These are phyloP conservation scores for Ustilago sp. DNA, from an alignment of 1,284 basidiomycete genomes.

Conservation along the genomic window DNA sequence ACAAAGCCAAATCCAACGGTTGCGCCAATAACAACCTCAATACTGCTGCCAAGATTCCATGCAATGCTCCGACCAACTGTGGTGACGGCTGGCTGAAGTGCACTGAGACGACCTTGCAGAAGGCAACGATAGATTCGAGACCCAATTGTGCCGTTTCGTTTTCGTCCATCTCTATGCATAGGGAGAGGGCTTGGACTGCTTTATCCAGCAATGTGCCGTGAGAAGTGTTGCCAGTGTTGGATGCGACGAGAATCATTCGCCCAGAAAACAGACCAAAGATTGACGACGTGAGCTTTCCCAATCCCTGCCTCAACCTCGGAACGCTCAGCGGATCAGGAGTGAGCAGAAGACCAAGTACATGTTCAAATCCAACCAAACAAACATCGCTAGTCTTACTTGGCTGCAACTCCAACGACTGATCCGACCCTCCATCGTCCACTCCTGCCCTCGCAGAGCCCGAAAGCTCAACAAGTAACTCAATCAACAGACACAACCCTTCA, in stretches of 20 bases:
- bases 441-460: constrained; percentile 35
- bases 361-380: constrained; percentile 50
- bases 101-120: constrained; percentile 26
- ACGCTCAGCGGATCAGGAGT: constrained; percentile 39
- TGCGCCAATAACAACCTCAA: constrained; percentile 34
- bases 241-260: constrained; percentile 30
- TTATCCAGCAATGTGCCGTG: constrained; percentile 21
- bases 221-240: background rate
- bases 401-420: constrained; percentile 21
- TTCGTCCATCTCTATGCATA: constrained; percentile 51
- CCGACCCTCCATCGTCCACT: constrained; percentile 39
- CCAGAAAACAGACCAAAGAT: constrained; percentile 37
- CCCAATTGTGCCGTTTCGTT: constrained; percentile 36
- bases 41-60: constrained; percentile 11
- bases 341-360: constrained; percentile 31
- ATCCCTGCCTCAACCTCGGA: constrained; percentile 31
- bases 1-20: constrained; percentile 29
- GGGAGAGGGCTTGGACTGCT: constrained; percentile 32
- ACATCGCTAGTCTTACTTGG: constrained; percentile 45
- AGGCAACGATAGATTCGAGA: constrained; percentile 35
- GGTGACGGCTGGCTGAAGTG: constrained; percentile 13
- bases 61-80: constrained; percentile 19
- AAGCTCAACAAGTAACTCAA: constrained; percentile 49
- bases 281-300: constrained; percentile 36
- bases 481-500: constrained; percentile 49